Base-by-base conservation (phyloP, 2,329 filamentous ascomycete species). In the Aspergillus awamori region DNA sequence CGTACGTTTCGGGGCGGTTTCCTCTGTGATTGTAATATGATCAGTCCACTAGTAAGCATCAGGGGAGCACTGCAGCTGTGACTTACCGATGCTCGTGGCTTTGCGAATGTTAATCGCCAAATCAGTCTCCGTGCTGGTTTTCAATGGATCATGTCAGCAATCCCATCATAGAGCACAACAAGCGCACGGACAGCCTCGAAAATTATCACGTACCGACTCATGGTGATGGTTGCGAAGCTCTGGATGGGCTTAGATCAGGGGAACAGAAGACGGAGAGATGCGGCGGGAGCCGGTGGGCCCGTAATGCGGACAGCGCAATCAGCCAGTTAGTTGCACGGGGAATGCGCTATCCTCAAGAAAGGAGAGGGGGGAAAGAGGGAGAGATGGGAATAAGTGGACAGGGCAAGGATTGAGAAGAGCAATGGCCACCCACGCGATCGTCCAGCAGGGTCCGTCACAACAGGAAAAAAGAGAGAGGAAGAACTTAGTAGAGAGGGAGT, bases 61-160 rank as follows among this genome's bases (percentile, higher is more conserved):
- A 41, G 17, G 53, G 15, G 6, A 13, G 11, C 20, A 55, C 36
- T 43, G 41, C 24, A 20, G 52, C 60, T 53, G 48, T 49, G 56
- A 67, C 79, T 67, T 74, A 84, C 82, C 83, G 67, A 87, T 86
- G 72, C 83, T 87, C 15, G 86, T 89, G 38, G 87, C 87, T 78
- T 89, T 89, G 71, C 84, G 84, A 74, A 89, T 88, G 76, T 88
- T 87, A 72, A 87, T 85, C 72, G 85, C 82, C 66, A 89, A 80
- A 74, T 89, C 86, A 51, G 84, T 81, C 76, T 89, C 87, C 69
- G 86, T 84, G 74, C 84, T 85, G 62, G 22, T 22, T 24, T 24
- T 15, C 15, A 26, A 36, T 36, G 10, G 33, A 15, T 36, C 13
- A 15, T 38, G 47, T 63, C 39, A 63, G 58, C 39, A 56, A 36